A percentile compares a stretch with the other conserved stretches of the same genome.
Conservation (phyloP, 805 yeast species). For the Candida tallmaniae region DNA sequence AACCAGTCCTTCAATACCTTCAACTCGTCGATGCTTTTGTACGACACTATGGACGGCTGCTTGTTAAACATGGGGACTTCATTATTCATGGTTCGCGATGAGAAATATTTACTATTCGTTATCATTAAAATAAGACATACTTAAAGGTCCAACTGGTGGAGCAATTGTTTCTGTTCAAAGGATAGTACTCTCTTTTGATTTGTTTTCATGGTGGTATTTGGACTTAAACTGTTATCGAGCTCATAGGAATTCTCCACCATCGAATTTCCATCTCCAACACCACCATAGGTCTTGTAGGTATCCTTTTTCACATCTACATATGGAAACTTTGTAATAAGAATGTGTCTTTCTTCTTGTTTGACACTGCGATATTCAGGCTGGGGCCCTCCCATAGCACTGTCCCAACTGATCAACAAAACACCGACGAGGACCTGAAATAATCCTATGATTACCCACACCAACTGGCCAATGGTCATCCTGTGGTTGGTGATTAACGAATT, state of each 20-base stretch:
- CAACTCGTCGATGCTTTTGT: slow-evolving; percentile 40
- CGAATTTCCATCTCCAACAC: background rate
- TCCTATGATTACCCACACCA: slow-evolving; percentile 43
- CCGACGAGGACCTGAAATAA: slow-evolving; percentile 57
- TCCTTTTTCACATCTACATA: slow-evolving; percentile 5
- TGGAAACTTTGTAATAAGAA: slow-evolving; percentile 14
- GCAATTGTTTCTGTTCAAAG: slow-evolving; percentile 12
- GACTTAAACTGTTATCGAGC: background rate
- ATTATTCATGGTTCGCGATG: background rate
- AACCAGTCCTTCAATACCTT: slow-evolving; percentile 47
- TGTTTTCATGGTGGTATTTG: background rate
- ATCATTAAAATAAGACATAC: background rate
- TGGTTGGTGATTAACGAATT: slow-evolving; percentile 55
- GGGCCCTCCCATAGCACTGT: slow-evolving; percentile 22
- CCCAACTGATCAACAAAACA: slow-evolving; percentile 62
- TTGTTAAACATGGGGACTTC: background rate
- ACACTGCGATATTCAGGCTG: background rate
- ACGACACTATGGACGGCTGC: slow-evolving; percentile 19
- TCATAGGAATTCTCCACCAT: background rate
- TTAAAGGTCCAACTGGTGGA: slow-evolving; percentile 1
- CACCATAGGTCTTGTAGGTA: background rate
- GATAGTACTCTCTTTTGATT: slow-evolving; percentile 11
- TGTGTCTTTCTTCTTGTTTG: slow-evolving; percentile 11
- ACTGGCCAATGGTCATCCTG: slow-evolving; percentile 42
- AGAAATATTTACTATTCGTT: background rate